Evolutionary conservation across 2,329 filamentous ascomycete genomes (phyloP), one percentile per base, ranked within the genome.

Genomic region (Pseudogymnoascus sp.): DNA sequence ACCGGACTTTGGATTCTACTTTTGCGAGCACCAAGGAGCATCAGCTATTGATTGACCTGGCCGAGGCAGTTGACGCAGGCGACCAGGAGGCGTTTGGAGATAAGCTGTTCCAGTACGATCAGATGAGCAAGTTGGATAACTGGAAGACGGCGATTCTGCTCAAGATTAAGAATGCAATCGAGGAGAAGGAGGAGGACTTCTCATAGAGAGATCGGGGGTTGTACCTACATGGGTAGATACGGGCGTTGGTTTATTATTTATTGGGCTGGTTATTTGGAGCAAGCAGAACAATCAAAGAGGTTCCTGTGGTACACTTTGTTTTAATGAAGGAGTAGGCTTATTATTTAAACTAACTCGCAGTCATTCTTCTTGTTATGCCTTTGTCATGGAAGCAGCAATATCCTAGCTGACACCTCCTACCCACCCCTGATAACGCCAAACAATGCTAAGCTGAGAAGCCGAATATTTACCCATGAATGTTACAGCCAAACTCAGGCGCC

Each of bases 101-200:
- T 72, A 92, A 93, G 75, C 77, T 95, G 67, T 96, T 89, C 80
- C 87, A 93, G 75, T 97, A 86, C 73, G 92, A 97, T 75, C 90
- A 96, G 79, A 82, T 96, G 78, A 95, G 88, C 78, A 95, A 95
- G 81, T 79, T 97, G 72, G 93, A 97, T 74, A 95, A 93, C 80
- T 97, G 93, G 93, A 96, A 97, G 88, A 96, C 90, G 60, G 90
- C 88, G 33, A 79, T 96, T 64, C 76, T 96, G 67, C 78, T 96
- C 72, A 84, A 87, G 69, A 83, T 97, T 71, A 97, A 97, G 87
- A 87, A 88, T 71, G 82, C 82, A 62, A 96, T 96, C 70, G 88
- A 93, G 77, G 82, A 86, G 72, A 79, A 82, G 67, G 84, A 80
- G 42, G 87, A 89, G 68, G 87, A 89, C 71, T 89, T 89, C 71